These are phyloP conservation scores for Ascomycota sp. DNA, from an alignment of 2,329 filamentous ascomycete species.

Conservation along the genomic window DNA sequence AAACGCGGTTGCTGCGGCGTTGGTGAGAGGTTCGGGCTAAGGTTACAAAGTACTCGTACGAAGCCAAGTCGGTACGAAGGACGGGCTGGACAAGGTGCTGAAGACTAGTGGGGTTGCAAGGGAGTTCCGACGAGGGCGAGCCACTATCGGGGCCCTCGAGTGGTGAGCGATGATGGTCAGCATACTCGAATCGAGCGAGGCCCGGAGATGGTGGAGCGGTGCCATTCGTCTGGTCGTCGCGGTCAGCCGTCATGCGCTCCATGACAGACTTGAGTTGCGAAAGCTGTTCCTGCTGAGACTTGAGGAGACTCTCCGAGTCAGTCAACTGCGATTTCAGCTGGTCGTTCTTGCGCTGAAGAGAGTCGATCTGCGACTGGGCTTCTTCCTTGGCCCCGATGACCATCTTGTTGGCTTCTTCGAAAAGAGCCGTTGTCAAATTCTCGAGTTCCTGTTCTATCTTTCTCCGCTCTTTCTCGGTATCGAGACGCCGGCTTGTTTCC, in stretches of 20 bases:
- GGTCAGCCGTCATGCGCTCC: constrained; percentile 61
- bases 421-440: constrained; percentile 75
- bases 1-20: constrained; percentile 40
- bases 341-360: constrained; percentile 65
- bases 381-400: constrained; percentile 76
- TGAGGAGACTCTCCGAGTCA: constrained; percentile 69
- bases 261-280: constrained; percentile 80
- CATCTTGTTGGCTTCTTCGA: constrained; percentile 98
- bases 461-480: constrained; percentile 61
- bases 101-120: constrained; percentile 49
- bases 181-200: constrained; percentile 44
- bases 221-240: constrained; percentile 50
- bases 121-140: constrained; percentile 14
- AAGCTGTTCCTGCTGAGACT: constrained; percentile 83
- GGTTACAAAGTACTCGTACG: constrained; percentile 70
- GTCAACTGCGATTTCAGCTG: constrained; percentile 68
- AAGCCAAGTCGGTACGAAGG: constrained; percentile 58
- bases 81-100: constrained; percentile 68
- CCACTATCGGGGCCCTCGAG: constrained; percentile 12
- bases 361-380: constrained; percentile 66
- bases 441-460: constrained; percentile 86
- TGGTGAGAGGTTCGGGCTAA: constrained; percentile 50
- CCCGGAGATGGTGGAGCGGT: constrained; percentile 70
- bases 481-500: constrained; percentile 42
- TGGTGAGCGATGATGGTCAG: constrained; percentile 20